Base-by-base conservation (phyloP, 2,329 filamentous ascomycete species). In the Venturia nashicola region DNA sequence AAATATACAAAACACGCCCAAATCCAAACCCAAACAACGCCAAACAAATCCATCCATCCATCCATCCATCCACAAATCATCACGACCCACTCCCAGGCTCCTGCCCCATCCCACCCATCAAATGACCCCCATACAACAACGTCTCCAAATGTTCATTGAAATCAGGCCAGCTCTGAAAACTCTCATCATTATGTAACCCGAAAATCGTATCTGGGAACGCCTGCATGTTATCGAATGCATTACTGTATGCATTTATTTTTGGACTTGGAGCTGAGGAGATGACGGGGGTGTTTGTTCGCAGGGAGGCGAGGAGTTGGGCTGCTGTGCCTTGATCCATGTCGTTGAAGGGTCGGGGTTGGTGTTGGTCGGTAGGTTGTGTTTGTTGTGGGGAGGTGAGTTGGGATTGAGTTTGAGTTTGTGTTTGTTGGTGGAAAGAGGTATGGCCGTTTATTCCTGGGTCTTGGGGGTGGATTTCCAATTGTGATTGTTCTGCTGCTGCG, bases 121-220 rank as follows among this genome's bases (percentile, higher is more conserved):
- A 9, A 42, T 12, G 2, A 5, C 59, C 20, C 4, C 59, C 39
- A 60, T 27, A 42, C 3, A 57, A 16, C 46, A 63, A 36, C n/a
- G 51, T 51, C 51, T 63, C 61, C 27, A 63, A 48, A 32, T 63
- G 42, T 18, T 57, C 51, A 51, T 57, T 63, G 18, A 63, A 63
- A 40, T 63, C 61, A 20, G 61, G 61, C 61, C 61, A 63, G 7
- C 43, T 39, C 36, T 63, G 61, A 40, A 63, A 55, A 40, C 43
- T 48, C 46, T 63, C 61, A 36, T 63, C 61, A 27, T 46, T 57
- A 16, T 63, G 61, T 16, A 63, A 39, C 11, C 61, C 61, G 32
- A 63, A 63, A n/a, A 63, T 51, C n/a, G 51, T 63, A 57, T 63
- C 61, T 0, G 61, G 61, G 36, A 63, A 63, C 7, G 48, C 43